These are phyloP conservation scores for Zygoascus tannicola DNA, from an alignment of 805 yeast species.

Conservation along the genomic window DNA sequence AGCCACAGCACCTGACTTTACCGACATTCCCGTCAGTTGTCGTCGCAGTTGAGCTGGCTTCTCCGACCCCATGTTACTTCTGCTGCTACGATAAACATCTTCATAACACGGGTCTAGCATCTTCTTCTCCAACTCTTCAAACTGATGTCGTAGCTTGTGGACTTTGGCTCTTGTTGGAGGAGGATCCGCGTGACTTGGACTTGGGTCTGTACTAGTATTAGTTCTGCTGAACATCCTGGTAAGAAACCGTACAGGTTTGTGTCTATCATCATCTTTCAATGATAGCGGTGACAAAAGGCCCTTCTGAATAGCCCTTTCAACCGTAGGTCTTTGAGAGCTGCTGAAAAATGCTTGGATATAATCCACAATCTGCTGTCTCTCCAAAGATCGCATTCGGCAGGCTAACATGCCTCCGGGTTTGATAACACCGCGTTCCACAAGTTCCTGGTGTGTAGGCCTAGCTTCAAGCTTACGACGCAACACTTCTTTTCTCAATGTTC, in stretches of 20 bases:
- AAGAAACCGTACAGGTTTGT: slow-evolving; percentile 13
- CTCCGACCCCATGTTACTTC: not conserved
- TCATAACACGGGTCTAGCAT: not conserved
- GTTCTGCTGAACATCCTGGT: slow-evolving; percentile 12
- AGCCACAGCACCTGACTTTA: slow-evolving; percentile 14
- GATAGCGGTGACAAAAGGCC: slow-evolving; percentile 8
- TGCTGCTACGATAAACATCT: not conserved
- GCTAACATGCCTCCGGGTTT: slow-evolving; percentile 16
- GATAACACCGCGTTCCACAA: slow-evolving; percentile 21
- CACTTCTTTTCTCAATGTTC: slow-evolving; percentile 16
- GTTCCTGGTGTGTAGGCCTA: slow-evolving; percentile 20
- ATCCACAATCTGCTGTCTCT: slow-evolving; percentile 20
- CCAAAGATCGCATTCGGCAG: slow-evolving; percentile 12
- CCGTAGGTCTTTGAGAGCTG: slow-evolving; percentile 13
- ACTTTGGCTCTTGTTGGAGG: slow-evolving; percentile 20
- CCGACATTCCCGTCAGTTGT: slow-evolving; percentile 14
- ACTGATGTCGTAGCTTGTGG: slow-evolving; percentile 12
- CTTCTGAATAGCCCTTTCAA: slow-evolving; percentile 13
- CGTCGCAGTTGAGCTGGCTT: slow-evolving; percentile 3
- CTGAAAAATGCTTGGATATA: slow-evolving; percentile 14
- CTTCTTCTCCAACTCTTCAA: slow-evolving; percentile 11
- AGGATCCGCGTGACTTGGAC: not conserved
- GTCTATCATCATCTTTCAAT: slow-evolving; percentile 1
- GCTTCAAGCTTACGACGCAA: slow-evolving; percentile 17
- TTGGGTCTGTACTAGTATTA: not conserved